phyloP scores from a whole-genome alignment of 1,284 basidiomycete species.

The Rhodotorula sp. region DNA sequence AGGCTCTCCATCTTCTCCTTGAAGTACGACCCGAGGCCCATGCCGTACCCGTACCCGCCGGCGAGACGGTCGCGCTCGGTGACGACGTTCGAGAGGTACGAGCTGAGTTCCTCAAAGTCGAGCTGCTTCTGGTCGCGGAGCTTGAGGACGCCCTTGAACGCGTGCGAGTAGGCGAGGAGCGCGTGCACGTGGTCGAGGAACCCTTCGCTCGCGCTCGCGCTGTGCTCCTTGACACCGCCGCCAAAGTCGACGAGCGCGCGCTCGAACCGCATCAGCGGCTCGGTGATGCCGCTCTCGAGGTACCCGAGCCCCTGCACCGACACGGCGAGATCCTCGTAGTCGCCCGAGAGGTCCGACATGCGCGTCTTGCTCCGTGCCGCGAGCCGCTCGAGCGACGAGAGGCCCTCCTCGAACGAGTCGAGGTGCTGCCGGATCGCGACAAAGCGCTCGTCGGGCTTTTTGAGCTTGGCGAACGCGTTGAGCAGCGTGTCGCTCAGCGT shows the following conservation, averaged over 20 bases:
- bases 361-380: conserved; percentile 48
- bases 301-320: conserved; percentile 95
- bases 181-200: conserved; percentile 87
- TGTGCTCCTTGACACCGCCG: conserved; percentile 13
- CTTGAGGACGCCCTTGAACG: conserved; percentile 87
- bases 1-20: conserved; percentile 89
- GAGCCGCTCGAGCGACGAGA: conserved; percentile 75
- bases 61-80: conserved; percentile 88
- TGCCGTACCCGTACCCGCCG: conserved; percentile 64
- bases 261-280: conserved; percentile 92
- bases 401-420: conserved; percentile 92
- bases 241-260: conserved; percentile 85
- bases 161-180: conserved; percentile 80
- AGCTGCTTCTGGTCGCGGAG: conserved; percentile 97
- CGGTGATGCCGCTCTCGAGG: conserved; percentile 95
- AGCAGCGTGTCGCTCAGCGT: conserved; percentile 92
- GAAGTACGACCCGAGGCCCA: conserved; percentile 76
- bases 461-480: conserved; percentile 88
- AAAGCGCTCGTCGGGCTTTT: conserved; percentile 93
- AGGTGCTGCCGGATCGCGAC: conserved; percentile 84
- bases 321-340: conserved; percentile 95
- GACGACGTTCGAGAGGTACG: conserved; percentile 88
- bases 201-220: conserved; percentile 70
- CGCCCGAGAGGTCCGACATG: conserved; percentile 73
- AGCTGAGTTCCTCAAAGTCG: conserved; percentile 95